These are phyloP conservation scores for Silene vulgaris DNA, from an alignment of 179 eudicot species.

Conservation along the genomic window DNA sequence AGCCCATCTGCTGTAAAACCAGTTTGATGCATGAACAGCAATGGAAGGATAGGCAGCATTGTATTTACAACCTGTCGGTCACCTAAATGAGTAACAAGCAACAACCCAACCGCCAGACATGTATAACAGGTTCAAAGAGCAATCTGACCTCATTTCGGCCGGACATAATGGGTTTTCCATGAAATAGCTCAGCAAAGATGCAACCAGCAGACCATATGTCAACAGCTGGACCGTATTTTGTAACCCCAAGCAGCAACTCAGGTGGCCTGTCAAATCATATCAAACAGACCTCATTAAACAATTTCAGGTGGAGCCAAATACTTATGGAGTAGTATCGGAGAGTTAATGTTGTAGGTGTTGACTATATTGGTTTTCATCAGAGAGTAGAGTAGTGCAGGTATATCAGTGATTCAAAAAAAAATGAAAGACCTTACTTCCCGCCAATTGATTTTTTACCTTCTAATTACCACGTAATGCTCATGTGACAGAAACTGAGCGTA, in stretches of 20 bases:
- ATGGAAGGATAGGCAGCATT: neutral
- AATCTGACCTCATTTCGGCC: slow-evolving; percentile 76
- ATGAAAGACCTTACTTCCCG: too few relatives aligned
- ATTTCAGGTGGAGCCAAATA: neutral
- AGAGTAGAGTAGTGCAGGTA: too few relatives aligned
- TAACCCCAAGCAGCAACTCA: slow-evolving; percentile 89
- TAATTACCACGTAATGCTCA: neutral
- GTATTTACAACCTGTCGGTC: neutral
- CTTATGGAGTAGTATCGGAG: neutral
- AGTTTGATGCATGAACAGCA: neutral
- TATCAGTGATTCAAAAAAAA: too few relatives aligned
- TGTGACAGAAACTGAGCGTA: too few relatives aligned
- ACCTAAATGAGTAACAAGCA: neutral
- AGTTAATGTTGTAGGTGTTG: neutral
- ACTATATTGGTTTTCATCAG: too few relatives aligned
- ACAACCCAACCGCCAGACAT: neutral
- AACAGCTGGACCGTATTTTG: slow-evolving; percentile 78
- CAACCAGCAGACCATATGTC: slow-evolving; percentile 96
- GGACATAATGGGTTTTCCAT: slow-evolving; percentile 74
- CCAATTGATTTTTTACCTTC: too few relatives aligned
- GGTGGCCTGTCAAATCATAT: slow-evolving; percentile 52
- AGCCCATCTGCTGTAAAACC: neutral
- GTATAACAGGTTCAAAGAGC: neutral
- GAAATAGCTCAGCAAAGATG: slow-evolving; percentile 76
- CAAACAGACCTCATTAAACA: slow-evolving; percentile 25